Evolutionary conservation across 225 moss, liverwort and hornwort species (phyloP), one percentile per base, ranked within the genome.

Genomic region (Thuidium tamariscinum): DNA sequence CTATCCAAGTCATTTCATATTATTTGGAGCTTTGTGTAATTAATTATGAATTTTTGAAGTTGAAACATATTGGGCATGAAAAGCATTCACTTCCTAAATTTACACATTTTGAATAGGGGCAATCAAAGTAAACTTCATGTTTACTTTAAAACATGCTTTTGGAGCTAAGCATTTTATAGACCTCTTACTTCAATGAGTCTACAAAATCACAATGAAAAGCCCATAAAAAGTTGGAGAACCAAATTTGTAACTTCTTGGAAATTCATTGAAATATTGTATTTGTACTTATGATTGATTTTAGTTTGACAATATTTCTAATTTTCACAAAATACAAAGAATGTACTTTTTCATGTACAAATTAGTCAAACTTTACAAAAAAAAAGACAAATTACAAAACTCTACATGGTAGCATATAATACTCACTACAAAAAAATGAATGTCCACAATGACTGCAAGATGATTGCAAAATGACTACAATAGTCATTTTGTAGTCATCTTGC

Each of bases 1-100:
- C 10, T 65, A 65, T 0, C 5, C 3, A n/a, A 65, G n/a, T 20
- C 1, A 0, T 65, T 5, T 20, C 2, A 20, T 10, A 8, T 19
- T 11, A 10, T 20, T n/a, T n/a, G 19, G n/a, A 65, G 6, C 6
- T n/a, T 65, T 65, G 6, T 19, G 0, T 3, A 36, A 66, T 20
- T 66, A 66, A 36, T 66, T 21, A 10, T 36, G 6, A 21, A 36
- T 11, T 66, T 66, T 66, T 11, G 6, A 66, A 36, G 21, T 66
- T 66, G 3, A 21, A 66, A n/a, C 0, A 5, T 0, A 64, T 3
- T 18, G 0, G 10, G 34, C 64, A n/a, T 4, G 17, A 17, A 34
- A 61, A 64, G 17, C 17, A 18, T 64, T 34, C 34, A 64, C 34
- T 2, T 34, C 34, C 0, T 32, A 0, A 64, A 21, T 66, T 20